Percentiles rank a stretch among this genome's conserved stretches.
phyloP scores from a whole-genome alignment of 1,139 yeast species.

The Nakaseomyces glabratus region DNA sequence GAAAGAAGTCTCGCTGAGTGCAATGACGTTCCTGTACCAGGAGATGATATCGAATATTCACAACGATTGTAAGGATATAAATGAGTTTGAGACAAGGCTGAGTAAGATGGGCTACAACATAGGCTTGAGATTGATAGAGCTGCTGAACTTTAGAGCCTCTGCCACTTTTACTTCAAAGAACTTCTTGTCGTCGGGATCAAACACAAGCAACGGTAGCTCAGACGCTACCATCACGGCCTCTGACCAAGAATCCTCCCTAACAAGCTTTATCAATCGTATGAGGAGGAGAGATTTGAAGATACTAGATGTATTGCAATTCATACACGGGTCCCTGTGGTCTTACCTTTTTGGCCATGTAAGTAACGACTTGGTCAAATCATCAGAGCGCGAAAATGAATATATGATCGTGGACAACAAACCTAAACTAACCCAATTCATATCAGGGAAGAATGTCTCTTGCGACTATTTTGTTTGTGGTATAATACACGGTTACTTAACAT shows the following conservation, averaged over 20 bases:
- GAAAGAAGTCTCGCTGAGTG: constrained; percentile 31
- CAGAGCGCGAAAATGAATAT: constrained; percentile 72
- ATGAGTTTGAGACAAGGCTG: constrained; percentile 59
- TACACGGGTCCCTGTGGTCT: constrained; percentile 77
- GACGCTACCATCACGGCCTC: constrained; percentile 26
- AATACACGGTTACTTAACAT: constrained; percentile 79
- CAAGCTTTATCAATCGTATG: constrained; percentile 22
- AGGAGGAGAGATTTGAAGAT: constrained; percentile 54
- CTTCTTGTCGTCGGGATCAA: constrained; percentile 8
- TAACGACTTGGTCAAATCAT: constrained; percentile 80
- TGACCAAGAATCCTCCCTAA: constrained; percentile 17
- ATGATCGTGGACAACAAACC: constrained; percentile 84
- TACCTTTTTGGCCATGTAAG: constrained; percentile 75
- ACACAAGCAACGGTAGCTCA: constrained; percentile 27
- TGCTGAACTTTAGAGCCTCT: constrained; percentile 46
- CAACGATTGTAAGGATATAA: constrained; percentile 21
- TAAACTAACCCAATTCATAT: constrained; percentile 64
- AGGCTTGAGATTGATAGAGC: constrained; percentile 52
- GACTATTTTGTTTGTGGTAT: constrained; percentile 63
- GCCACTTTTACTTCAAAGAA: constrained; percentile 25
- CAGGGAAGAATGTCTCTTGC: constrained; percentile 39
- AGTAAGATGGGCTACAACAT: constrained; percentile 69
- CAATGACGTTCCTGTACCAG: constrained; percentile 28
- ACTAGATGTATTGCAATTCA: constrained; percentile 72
- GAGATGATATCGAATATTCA: constrained; percentile 25